These are phyloP conservation scores for Symbiodinium pilosum DNA, from an alignment of 73 alveolate genomes.

Conservation along the genomic window DNA sequence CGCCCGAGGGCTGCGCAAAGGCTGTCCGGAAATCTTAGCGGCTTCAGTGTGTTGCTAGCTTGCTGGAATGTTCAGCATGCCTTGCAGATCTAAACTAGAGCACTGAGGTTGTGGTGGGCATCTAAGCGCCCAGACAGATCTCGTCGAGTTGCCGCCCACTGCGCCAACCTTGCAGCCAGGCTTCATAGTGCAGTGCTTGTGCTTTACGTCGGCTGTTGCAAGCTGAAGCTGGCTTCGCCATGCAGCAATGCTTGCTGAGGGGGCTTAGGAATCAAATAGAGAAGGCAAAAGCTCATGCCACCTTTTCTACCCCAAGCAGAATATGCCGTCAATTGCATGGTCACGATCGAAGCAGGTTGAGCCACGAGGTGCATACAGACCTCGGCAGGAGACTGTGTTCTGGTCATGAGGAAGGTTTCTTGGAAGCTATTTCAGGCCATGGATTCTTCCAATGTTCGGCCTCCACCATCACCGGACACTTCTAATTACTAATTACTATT, in stretches of 20 bases:
- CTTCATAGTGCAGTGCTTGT: not conserved
- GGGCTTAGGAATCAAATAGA: not conserved
- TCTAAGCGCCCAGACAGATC: conserved; percentile 70
- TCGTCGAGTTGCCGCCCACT: conserved; percentile 91
- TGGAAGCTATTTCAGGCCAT: too few relatives aligned
- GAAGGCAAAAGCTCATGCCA: not conserved
- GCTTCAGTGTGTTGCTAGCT: too few relatives aligned
- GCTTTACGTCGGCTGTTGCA: not conserved
- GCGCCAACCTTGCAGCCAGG: conserved; percentile 71
- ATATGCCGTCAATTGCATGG: conserved; percentile 64
- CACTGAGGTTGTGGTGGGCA: not conserved
- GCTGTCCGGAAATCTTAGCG: conserved; percentile 58
- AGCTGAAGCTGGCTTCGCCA: not conserved
- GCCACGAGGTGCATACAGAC: conserved; percentile 66
- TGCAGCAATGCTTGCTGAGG: not conserved
- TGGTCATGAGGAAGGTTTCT: too few relatives aligned
- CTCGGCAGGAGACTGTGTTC: too few relatives aligned
- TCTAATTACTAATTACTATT: too few relatives aligned
- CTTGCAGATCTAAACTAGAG: not conserved
- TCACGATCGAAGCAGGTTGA: conserved; percentile 28
- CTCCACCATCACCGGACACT: too few relatives aligned
- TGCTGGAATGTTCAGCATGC: not conserved
- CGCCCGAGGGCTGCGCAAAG: conserved; percentile 88
- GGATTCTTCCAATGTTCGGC: too few relatives aligned
- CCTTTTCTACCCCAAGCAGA: conserved; percentile 30